Percentiles rank a stretch among this genome's conserved stretches.
Conservation (phyloP, 1,284 basidiomycete genomes). For the Irpex sp. region DNA sequence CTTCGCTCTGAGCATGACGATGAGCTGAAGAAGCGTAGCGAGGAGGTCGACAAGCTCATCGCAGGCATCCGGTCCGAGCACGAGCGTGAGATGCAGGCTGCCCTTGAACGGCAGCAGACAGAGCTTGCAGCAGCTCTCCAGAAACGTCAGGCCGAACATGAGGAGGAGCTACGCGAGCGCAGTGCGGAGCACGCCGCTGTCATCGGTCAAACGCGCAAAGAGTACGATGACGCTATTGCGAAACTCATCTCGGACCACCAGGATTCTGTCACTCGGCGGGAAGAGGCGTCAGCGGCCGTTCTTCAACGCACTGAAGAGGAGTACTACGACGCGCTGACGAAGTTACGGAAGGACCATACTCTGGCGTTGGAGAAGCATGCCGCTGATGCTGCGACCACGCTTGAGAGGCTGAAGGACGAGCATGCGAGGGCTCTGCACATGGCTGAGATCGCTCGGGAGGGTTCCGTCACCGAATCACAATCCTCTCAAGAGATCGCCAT, state of each 20-base stretch:
- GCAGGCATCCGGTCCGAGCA: conserved; percentile 31
- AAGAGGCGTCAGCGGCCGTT: conserved; percentile 49
- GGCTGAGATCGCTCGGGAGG: conserved; percentile 70
- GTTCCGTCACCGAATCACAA: conserved; percentile 67
- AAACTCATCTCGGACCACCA: conserved; percentile 54
- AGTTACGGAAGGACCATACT: conserved; percentile 65
- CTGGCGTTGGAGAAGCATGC: conserved; percentile 57
- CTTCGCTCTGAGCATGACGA: conserved; percentile 35
- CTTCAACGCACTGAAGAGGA: conserved; percentile 73
- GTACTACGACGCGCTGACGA: conserved; percentile 73
- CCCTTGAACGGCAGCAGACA: conserved; percentile 42
- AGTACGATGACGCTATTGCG: conserved; percentile 49
- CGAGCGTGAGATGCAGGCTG: conserved; percentile 30
- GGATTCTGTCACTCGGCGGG: conserved; percentile 52
- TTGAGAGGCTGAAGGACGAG: conserved; percentile 69
- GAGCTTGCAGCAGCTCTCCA: conserved; percentile 46
- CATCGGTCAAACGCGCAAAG: conserved; percentile 42
- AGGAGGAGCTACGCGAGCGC: conserved; percentile 31
- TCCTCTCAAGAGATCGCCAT: conserved; percentile 59
- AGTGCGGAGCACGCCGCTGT: conserved; percentile 45
- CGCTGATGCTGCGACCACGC: conserved; percentile 51
- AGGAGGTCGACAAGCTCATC: conserved; percentile 30
- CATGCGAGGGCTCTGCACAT: conserved; percentile 66
- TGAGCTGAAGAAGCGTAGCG: conserved; percentile 26
- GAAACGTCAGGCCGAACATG: conserved; percentile 28